These are phyloP conservation scores for Cladobotryum protrusum DNA, from an alignment of 2,329 filamentous ascomycete genomes.

Conservation along the genomic window DNA sequence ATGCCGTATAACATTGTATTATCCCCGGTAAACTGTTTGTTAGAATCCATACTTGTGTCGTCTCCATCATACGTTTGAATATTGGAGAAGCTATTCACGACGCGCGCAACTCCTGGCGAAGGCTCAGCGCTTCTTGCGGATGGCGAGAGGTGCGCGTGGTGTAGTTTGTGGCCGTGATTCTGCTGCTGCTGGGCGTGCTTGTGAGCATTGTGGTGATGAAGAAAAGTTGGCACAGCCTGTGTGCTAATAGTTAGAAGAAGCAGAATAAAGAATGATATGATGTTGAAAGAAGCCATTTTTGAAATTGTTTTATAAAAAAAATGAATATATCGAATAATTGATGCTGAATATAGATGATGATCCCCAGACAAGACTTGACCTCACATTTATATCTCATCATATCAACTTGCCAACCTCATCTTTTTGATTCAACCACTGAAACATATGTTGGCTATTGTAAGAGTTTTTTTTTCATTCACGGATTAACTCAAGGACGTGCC, in stretches of 20 bases:
- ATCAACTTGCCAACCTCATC: too few relatives aligned
- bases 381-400: too few relatives aligned
- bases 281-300: slow-evolving; percentile 1
- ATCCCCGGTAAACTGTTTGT: neutral
- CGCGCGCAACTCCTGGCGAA: too few relatives aligned
- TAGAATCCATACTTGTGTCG: too few relatives aligned
- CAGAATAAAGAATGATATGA: slow-evolving; percentile 17
- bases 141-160: slow-evolving; percentile 11
- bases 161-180: neutral
- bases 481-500: too few relatives aligned
- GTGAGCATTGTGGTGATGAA: neutral
- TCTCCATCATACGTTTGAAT: neutral
- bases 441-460: too few relatives aligned
- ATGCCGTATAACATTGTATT: too few relatives aligned
- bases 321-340: too few relatives aligned
- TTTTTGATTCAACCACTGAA: too few relatives aligned
- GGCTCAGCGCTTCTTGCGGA: neutral
- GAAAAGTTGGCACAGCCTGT: slow-evolving; percentile 18
- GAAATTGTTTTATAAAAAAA: neutral
- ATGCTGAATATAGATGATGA: too few relatives aligned
- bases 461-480: too few relatives aligned
- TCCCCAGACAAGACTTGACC: too few relatives aligned
- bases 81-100: neutral
- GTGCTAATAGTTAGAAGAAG: slow-evolving; percentile 18
- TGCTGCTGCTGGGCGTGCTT: slow-evolving; percentile 12